Percentiles rank a stretch among this genome's conserved stretches.
phyloP scores from a whole-genome alignment of 116 monocot genomes.

The Phalaenopsis hybrid region DNA sequence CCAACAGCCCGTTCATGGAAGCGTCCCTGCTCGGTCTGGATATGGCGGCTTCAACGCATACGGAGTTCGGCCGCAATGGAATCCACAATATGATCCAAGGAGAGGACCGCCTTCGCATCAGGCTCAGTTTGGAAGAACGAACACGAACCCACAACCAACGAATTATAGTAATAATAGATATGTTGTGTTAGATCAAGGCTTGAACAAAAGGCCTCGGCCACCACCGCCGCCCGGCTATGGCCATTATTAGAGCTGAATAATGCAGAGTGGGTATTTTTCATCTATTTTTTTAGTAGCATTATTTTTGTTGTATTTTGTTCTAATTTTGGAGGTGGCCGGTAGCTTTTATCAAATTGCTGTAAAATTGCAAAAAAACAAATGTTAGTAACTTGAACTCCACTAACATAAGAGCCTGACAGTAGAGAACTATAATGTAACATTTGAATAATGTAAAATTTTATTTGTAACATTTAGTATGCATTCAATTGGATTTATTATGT shows the following conservation, averaged over 20 bases:
- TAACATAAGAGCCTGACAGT: too few species aligned
- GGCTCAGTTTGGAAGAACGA: constrained; percentile 1
- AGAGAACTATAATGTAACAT: too few species aligned
- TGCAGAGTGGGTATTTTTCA: not conserved
- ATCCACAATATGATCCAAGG: constrained; percentile 7
- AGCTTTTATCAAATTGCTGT: too few species aligned
- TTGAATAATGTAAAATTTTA: too few species aligned
- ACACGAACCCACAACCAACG: constrained; percentile 7
- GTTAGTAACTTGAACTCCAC: too few species aligned
- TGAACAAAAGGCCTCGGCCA: constrained; percentile 10
- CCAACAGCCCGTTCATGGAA: constrained; percentile 13
- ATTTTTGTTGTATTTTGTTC: too few species aligned
- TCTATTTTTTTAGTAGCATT: too few species aligned
- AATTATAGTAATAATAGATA: constrained; percentile 28
- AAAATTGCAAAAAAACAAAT: too few species aligned
- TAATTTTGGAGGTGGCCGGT: too few species aligned
- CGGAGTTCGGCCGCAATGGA: constrained; percentile 12
- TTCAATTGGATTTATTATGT: too few species aligned
- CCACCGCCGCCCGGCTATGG: constrained; percentile 32
- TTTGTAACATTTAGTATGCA: too few species aligned
- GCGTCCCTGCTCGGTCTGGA: not conserved
- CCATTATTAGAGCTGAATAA: constrained; percentile 16
- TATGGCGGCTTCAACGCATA: constrained; percentile 11
- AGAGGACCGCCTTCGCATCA: not conserved
- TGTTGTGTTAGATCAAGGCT: constrained; percentile 19